Conservation (phyloP, 495 filamentous ascomycete genomes). For the Coniosporium apollinis region DNA sequence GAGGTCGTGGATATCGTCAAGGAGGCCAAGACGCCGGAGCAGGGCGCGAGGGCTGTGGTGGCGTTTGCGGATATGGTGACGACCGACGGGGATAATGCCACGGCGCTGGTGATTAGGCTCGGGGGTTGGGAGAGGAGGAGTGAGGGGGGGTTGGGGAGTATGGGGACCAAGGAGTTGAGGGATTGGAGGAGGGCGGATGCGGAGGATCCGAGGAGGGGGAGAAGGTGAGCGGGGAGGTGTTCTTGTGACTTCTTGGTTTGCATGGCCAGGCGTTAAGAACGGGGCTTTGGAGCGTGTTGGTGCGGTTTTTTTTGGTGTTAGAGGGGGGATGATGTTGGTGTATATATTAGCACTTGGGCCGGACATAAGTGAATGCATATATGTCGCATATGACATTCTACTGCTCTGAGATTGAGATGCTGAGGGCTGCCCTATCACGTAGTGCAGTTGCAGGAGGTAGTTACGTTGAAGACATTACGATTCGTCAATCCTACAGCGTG, state of each 20-base stretch:
- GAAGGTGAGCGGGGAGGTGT: too few species aligned
- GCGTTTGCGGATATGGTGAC: conserved; percentile 75
- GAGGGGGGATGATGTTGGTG: background rate
- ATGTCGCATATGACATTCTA: background rate
- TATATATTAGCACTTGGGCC: too few species aligned
- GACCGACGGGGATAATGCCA: conserved; percentile 78
- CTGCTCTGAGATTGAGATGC: too few species aligned
- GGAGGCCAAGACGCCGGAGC: conserved; percentile 76
- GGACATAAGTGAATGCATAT: background rate
- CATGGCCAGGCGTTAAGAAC: too few species aligned
- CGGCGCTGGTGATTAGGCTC: conserved; percentile 77
- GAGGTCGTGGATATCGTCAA: conserved; percentile 94
- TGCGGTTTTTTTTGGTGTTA: background rate
- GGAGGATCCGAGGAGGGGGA: conserved; percentile 60
- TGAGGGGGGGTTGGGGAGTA: conserved; percentile 72
- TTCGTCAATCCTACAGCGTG: too few species aligned
- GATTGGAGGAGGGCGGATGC: conserved; percentile 77
- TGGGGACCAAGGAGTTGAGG: conserved; percentile 79
- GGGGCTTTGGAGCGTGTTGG: background rate
- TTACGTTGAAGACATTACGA: too few species aligned
- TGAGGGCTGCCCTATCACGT: too few species aligned
- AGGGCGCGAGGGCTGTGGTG: conserved; percentile 63
- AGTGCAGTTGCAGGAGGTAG: too few species aligned
- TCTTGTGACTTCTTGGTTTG: too few species aligned
- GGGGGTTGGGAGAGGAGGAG: conserved; percentile 89